These are phyloP conservation scores for Citrus australasica DNA, from an alignment of 345 rosid species.

Conservation along the genomic window DNA sequence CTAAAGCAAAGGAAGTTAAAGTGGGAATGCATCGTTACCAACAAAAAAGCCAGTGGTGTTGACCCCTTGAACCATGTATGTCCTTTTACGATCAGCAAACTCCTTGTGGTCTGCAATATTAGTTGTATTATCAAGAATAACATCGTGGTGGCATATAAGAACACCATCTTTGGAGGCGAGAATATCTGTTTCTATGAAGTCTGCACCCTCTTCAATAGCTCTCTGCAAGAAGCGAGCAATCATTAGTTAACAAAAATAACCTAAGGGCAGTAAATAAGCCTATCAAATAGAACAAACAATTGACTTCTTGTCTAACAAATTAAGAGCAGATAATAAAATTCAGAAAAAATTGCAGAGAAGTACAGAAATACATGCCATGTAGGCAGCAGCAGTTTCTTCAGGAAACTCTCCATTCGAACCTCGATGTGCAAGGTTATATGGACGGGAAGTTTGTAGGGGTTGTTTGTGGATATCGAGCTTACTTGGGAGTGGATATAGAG, in stretches of 20 bases:
- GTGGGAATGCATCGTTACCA: conserved; percentile 35
- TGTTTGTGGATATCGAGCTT: conserved; percentile 41
- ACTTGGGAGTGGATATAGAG: conserved; percentile 85
- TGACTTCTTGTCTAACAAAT: not conserved
- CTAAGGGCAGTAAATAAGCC: not conserved
- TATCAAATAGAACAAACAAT: not conserved
- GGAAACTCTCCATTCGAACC: conserved; percentile 96
- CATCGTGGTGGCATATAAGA: conserved; percentile 81
- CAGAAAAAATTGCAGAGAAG: not conserved
- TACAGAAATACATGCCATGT: conserved; percentile 41
- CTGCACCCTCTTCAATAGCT: conserved; percentile 92
- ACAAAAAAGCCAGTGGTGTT: conserved; percentile 75
- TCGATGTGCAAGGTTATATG: conserved; percentile 86
- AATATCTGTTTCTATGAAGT: conserved; percentile 89
- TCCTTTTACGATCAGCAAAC: conserved; percentile 78
- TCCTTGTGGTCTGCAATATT: conserved; percentile 69
- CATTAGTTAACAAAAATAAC: not conserved
- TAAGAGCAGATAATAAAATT: not conserved
- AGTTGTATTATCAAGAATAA: conserved; percentile 71
- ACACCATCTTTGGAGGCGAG: conserved; percentile 77
- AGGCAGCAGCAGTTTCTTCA: conserved; percentile 91
- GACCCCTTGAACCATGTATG: conserved; percentile 74
- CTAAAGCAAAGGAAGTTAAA: not conserved
- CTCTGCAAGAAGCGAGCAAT: conserved; percentile 49
- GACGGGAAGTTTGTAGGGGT: conserved; percentile 83